A percentile compares a stretch with the other conserved stretches of the same genome.
Evolutionary conservation across 345 rosid genomes (phyloP).

Genomic region (Euclidium syriacum): DNA sequence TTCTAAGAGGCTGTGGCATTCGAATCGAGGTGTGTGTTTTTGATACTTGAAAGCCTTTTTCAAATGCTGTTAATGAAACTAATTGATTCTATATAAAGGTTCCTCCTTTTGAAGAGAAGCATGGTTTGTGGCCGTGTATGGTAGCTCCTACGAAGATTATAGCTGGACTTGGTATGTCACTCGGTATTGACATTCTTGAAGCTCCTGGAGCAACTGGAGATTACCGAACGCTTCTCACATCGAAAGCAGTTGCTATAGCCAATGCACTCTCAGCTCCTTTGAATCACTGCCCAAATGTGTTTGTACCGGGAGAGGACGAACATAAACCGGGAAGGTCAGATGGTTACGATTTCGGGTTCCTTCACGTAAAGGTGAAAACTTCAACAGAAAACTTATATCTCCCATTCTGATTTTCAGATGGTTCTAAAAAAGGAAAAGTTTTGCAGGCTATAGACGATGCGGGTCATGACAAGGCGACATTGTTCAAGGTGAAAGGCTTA

Average conservation of each 20-base stretch:
- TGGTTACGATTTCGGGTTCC: constrained; percentile 96
- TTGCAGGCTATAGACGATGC: constrained; percentile 95
- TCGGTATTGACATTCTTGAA: constrained; percentile 84
- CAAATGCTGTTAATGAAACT: neutral
- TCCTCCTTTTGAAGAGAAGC: constrained; percentile 68
- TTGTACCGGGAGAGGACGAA: constrained; percentile 85
- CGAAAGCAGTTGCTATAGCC: constrained; percentile 75
- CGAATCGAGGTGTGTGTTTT: constrained; percentile 72
- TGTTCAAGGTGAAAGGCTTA: constrained; percentile 77
- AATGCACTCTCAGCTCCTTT: constrained; percentile 76
- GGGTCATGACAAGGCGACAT: constrained; percentile 86
- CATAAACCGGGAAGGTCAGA: constrained; percentile 62
- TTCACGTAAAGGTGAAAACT: constrained; percentile 73
- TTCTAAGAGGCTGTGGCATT: constrained; percentile 92
- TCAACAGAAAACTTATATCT: neutral
- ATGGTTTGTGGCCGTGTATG: constrained; percentile 92
- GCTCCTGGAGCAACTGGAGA: constrained; percentile 98
- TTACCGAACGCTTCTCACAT: constrained; percentile 79
- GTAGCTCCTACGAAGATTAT: constrained; percentile 98
- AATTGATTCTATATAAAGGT: constrained; percentile 39
- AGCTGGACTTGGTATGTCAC: constrained; percentile 90
- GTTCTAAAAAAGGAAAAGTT: neutral
- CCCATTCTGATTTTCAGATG: neutral
- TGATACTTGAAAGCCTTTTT: neutral
- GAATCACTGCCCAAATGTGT: constrained; percentile 54